Base-by-base conservation (phyloP, 306 rosid species). In the Begonia peltatifolia region DNA sequence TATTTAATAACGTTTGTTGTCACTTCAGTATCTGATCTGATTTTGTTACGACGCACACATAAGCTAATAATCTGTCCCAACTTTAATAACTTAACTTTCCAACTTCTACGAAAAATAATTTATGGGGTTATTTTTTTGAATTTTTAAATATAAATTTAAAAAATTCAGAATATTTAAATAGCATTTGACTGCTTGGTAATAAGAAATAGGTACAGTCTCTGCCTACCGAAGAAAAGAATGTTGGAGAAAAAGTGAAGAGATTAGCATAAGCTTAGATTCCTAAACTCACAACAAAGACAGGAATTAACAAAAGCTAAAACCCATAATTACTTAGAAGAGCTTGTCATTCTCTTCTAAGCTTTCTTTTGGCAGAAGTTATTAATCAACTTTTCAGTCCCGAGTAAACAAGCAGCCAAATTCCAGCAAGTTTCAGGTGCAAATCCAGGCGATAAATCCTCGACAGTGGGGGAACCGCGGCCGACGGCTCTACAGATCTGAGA, bases 271-370 rank as follows among this genome's bases (percentile, higher is more conserved):
- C 36, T 49, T 13, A 61, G 74, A 84, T 89, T 76, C 97, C 67
- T 76, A 66, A 50, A 67, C 78, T 79, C 71, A 68, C 55, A 71
- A 52, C 71, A 65, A 82, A 80, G 97, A 74, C 64, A 80, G 62
- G 97, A 76, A 82, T 80, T 35, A 56, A 47, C 9, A 13, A 50
- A 50, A 70, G 58, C 68, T 65, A 66, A 63, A 38, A 60, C 56
- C 58, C 47, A 58, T 59, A 54, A 58, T 63, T 60, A 58, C 65
- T 13, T 10, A 0, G 18, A 17, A 17, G 18, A 17, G 1, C 18
- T 17, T 17, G 18, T 17, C 18, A 17, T 17, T 17, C 18, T 17
- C 18, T 17, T 17, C 18, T 17, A 17, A 20, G 50, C 23, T 55
- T 53, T 58, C 48, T 50, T 58, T 63, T 63, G 67, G 47, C 35